phyloP scores from a whole-genome alignment of 2,329 filamentous ascomycete species.

The Colletotrichum siamense region DNA sequence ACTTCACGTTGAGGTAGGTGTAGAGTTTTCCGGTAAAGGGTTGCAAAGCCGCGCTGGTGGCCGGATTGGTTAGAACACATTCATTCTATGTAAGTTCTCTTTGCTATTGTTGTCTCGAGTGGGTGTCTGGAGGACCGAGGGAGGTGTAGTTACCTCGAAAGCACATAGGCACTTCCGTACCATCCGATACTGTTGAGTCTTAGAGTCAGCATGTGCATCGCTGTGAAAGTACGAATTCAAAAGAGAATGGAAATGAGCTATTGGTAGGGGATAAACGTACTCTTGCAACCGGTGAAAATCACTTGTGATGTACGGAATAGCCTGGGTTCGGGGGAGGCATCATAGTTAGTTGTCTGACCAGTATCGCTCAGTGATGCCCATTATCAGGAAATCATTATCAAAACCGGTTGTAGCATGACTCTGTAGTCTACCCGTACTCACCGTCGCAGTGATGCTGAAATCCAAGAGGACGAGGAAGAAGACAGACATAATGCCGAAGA shows the following conservation, averaged over 20 bases:
- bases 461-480: background rate
- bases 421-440: background rate
- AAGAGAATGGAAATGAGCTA: background rate
- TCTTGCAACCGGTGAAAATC: background rate
- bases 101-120: background rate
- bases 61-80: background rate
- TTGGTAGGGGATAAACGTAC: background rate
- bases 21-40: background rate
- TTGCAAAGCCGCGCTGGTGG: background rate
- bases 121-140: fast-evolving
- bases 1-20: background rate
- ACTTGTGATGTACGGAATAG: background rate
- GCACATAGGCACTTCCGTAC: background rate
- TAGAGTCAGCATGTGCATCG: background rate
- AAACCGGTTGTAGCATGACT: fast-evolving
- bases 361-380: fast-evolving
- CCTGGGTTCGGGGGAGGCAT: background rate
- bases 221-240: too few relatives aligned
- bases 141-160: fast-evolving
- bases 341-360: background rate
- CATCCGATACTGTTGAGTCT: background rate
- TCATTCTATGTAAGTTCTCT: fast-evolving
- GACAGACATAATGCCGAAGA: background rate
- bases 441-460: background rate
- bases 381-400: fast-evolving